Conservation (phyloP, 768 basidiomycete genomes). For the Pleurotus ostreatus region DNA sequence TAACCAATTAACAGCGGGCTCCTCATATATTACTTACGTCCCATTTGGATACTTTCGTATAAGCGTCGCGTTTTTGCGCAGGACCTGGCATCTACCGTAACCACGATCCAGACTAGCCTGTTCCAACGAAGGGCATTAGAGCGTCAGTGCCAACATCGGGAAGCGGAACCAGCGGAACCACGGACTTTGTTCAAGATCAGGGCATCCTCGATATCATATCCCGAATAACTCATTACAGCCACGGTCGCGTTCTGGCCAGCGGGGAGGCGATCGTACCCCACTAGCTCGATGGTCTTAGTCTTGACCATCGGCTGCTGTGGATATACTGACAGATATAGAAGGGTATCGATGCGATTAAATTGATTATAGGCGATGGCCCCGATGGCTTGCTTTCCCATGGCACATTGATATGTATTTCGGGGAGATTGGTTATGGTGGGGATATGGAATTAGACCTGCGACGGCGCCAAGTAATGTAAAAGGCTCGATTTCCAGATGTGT, state of each 20-base stretch:
- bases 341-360: constrained; percentile 94
- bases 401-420: constrained; percentile 98
- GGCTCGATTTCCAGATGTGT: constrained; percentile 99
- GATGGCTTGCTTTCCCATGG: constrained; percentile 99
- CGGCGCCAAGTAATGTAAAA: constrained; percentile 95
- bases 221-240: constrained; percentile 98
- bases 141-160: background rate
- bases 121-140: background rate
- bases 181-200: constrained; percentile 88
- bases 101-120: constrained; percentile 96
- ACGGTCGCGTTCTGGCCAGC: constrained; percentile 98
- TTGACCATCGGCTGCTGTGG: constrained; percentile 99
- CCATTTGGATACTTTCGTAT: constrained; percentile 97
- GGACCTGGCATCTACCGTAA: constrained; percentile 95
- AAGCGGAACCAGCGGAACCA: constrained; percentile 2
- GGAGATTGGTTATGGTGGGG: constrained; percentile 99
- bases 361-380: constrained; percentile 99
- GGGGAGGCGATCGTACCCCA: constrained; percentile 94
- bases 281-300: constrained; percentile 95
- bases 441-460: constrained; percentile 97
- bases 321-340: constrained; percentile 96
- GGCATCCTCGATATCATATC: constrained; percentile 99
- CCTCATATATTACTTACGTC: constrained; percentile 58
- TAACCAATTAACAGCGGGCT: constrained; percentile 9
- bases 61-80: constrained; percentile 92